A percentile compares a stretch with the other conserved stretches of the same genome.
These are phyloP conservation scores for Mycena epipterygia DNA, from an alignment of 768 basidiomycete genomes.

Conservation along the genomic window DNA sequence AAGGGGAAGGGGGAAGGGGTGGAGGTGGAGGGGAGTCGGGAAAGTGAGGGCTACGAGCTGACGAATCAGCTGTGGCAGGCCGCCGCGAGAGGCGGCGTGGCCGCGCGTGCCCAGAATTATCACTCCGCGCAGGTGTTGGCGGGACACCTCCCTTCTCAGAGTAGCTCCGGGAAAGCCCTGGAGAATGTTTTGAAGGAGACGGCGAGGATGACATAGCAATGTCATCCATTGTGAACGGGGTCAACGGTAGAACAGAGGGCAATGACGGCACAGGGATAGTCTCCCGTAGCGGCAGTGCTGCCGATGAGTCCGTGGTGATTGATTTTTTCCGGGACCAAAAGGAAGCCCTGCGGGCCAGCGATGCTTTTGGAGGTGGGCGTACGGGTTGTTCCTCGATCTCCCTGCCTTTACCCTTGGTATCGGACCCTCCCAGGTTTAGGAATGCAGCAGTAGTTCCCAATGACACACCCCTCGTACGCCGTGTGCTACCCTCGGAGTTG, in stretches of 20 bases:
- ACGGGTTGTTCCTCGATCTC: slow-evolving; percentile 47
- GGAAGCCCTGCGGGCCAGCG: slow-evolving; percentile 69
- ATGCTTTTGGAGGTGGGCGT: slow-evolving; percentile 50
- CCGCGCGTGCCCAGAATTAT: slow-evolving; percentile 35
- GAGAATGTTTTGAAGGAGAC: slow-evolving; percentile 41
- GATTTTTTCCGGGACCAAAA: slow-evolving; percentile 75
- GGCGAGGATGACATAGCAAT: slow-evolving; percentile 35
- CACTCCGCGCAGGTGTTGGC: slow-evolving; percentile 28
- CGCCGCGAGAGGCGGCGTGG: slow-evolving; percentile 44
- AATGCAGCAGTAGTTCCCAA: slow-evolving; percentile 60
- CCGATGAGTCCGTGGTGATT: slow-evolving; percentile 42
- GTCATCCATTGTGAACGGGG: slow-evolving; percentile 51
- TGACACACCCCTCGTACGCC: slow-evolving; percentile 69
- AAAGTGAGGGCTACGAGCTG: slow-evolving; percentile 48
- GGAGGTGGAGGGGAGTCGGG: slow-evolving; percentile 37
- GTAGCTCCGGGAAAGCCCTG: slow-evolving; percentile 59
- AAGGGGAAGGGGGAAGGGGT: slow-evolving; percentile 30
- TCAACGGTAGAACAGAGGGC: slow-evolving; percentile 54
- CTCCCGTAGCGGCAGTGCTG: slow-evolving; percentile 45
- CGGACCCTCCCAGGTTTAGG: slow-evolving; percentile 50
- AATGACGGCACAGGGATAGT: slow-evolving; percentile 47
- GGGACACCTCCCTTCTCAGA: slow-evolving; percentile 50
- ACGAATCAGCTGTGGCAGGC: slow-evolving; percentile 59
- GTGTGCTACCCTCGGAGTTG: slow-evolving; percentile 35
- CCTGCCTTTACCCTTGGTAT: slow-evolving; percentile 63